Conservation (phyloP, 768 basidiomycete genomes). For the Krasilnikovozyma curviuscula region DNA sequence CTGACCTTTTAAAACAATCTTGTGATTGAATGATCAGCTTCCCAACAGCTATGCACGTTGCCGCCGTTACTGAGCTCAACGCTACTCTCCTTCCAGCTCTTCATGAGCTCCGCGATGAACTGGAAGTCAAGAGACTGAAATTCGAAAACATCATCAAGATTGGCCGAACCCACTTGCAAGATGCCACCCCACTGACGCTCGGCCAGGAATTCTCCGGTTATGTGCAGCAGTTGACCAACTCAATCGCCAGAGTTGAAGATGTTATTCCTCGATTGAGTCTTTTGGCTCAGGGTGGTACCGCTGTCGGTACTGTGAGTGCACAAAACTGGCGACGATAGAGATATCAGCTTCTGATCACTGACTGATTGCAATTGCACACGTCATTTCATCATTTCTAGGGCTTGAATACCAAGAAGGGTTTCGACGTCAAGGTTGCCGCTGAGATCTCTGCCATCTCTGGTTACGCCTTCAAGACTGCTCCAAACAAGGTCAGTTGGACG, state of each 20-base stretch:
- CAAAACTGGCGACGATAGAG: too few species aligned
- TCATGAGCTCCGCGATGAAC: slow-evolving; percentile 57
- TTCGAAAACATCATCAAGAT: slow-evolving; percentile 95
- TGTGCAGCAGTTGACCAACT: slow-evolving; percentile 80
- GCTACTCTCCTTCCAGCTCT: slow-evolving; percentile 66
- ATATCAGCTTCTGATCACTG: background rate
- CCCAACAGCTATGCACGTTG: slow-evolving; percentile 98
- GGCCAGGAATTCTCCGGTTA: slow-evolving; percentile 99
- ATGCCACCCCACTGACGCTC: slow-evolving; percentile 89
- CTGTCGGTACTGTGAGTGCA: slow-evolving; percentile 73
- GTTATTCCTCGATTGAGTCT: slow-evolving; percentile 67
- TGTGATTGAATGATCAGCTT: too few species aligned
- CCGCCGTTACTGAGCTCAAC: slow-evolving; percentile 75
- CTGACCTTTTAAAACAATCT: background rate
- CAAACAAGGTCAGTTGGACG: slow-evolving; percentile 83
- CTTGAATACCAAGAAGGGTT: slow-evolving; percentile 87
- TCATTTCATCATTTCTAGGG: slow-evolving; percentile 37
- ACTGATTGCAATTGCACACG: background rate
- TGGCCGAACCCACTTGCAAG: slow-evolving; percentile 89
- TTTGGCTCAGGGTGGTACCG: slow-evolving; percentile 94
- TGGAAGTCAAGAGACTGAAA: slow-evolving; percentile 57
- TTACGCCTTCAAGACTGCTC: slow-evolving; percentile 79
- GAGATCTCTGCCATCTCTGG: slow-evolving; percentile 85
- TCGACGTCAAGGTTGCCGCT: slow-evolving; percentile 79
- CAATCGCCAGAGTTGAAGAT: slow-evolving; percentile 62